phyloP scores from a whole-genome alignment of 139 green algal genomes.

The Tetradesmus lagerheimii region DNA sequence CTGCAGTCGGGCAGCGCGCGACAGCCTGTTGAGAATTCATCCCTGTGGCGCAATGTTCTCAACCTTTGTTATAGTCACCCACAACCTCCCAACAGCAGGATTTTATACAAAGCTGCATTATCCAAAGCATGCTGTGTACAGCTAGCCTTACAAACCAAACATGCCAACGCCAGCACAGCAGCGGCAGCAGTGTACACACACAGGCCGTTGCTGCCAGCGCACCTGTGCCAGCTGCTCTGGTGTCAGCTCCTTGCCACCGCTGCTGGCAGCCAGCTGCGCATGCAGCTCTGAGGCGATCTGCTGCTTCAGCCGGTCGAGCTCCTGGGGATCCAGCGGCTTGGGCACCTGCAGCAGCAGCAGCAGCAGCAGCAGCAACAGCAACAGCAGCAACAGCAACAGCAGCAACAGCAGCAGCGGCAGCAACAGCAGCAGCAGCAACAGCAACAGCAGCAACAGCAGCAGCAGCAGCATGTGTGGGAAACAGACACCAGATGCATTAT shows the following conservation, averaged over 20 bases:
- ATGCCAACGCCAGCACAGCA: not conserved
- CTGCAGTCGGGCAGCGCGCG: not conserved
- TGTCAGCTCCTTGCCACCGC: conserved; percentile 22
- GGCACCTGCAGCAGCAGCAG: conserved; percentile 29
- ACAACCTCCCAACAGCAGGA: too few species aligned
- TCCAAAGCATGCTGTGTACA: too few species aligned
- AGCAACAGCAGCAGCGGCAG: too few species aligned
- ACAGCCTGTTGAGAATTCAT: too few species aligned
- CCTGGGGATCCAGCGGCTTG: conserved; percentile 60
- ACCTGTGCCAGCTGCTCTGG: conserved; percentile 46
- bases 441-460: not conserved
- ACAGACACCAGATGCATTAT: too few species aligned
- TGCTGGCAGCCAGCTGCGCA: conserved; percentile 23
- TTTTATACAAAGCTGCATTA: too few species aligned
- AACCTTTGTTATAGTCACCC: too few species aligned
- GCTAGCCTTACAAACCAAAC: not conserved
- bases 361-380: not conserved
- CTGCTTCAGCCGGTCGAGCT: conserved; percentile 62
- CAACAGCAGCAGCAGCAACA: too few species aligned
- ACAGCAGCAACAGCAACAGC: not conserved
- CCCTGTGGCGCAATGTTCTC: too few species aligned
- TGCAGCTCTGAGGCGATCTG: conserved; percentile 55
- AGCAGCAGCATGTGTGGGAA: not conserved
- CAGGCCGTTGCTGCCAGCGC: not conserved
- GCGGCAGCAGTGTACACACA: not conserved